These are phyloP conservation scores for Stellera chamaejasme DNA, from an alignment of 345 rosid genomes.

Conservation along the genomic window DNA sequence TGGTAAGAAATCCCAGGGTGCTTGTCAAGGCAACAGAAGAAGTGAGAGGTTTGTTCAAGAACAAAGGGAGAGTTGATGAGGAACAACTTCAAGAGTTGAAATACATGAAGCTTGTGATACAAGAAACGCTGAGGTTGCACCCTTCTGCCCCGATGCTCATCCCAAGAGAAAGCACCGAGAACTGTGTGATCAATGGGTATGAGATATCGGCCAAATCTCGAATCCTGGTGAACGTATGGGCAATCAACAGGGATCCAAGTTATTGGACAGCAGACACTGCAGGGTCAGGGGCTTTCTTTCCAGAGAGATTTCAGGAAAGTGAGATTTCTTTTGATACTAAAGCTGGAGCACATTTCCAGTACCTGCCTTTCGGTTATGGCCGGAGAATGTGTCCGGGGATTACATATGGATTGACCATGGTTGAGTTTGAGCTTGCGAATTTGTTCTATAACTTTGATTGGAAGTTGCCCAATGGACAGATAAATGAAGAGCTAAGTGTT, in stretches of 20 bases:
- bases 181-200: slow-evolving; percentile 14
- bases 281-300: slow-evolving; percentile 17
- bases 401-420: slow-evolving; percentile 16
- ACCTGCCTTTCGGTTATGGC: slow-evolving; percentile 31
- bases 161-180: slow-evolving; percentile 13
- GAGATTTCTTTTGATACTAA: slow-evolving; percentile 6
- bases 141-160: slow-evolving; percentile 15
- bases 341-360: slow-evolving; percentile 21
- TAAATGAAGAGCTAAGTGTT: slow-evolving; percentile 15
- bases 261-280: too few species aligned
- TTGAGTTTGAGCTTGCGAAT: slow-evolving; percentile 19
- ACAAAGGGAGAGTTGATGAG: slow-evolving; percentile 23
- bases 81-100: slow-evolving; percentile 16
- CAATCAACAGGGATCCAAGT: slow-evolving; percentile 20
- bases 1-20: slow-evolving; percentile 13
- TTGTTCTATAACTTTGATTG: slow-evolving; percentile 24
- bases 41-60: slow-evolving; percentile 17
- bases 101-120: slow-evolving; percentile 18
- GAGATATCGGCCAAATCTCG: slow-evolving; percentile 14
- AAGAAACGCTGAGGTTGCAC: slow-evolving; percentile 23
- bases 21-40: slow-evolving; percentile 18
- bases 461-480: slow-evolving; percentile 14
- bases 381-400: slow-evolving; percentile 33
- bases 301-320: slow-evolving; percentile 20
- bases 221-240: slow-evolving; percentile 21